phyloP scores from a whole-genome alignment of 2,329 filamentous ascomycete genomes.

The Bipolaris sorokiniana region DNA sequence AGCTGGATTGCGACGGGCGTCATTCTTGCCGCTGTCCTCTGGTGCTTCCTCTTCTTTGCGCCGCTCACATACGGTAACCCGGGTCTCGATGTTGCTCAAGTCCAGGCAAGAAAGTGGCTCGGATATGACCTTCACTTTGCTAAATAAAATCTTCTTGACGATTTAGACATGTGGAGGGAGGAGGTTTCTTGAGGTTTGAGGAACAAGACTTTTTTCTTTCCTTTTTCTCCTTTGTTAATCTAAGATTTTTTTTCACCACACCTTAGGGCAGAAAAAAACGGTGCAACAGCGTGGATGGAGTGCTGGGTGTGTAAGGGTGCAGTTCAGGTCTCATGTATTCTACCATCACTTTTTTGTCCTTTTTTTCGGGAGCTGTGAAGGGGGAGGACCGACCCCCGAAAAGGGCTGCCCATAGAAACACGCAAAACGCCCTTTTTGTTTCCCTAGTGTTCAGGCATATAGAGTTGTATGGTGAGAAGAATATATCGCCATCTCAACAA shows the following conservation, averaged over 20 bases:
- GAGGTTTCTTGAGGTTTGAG: not conserved
- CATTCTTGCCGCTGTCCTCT: slow-evolving; percentile 71
- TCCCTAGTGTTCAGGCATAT: slow-evolving; percentile 9
- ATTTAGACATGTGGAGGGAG: not conserved
- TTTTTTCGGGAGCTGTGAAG: not conserved
- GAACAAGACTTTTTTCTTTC: not conserved
- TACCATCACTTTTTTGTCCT: slow-evolving; percentile 3
- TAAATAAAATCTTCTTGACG: slow-evolving; percentile 67
- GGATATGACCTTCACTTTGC: slow-evolving; percentile 98
- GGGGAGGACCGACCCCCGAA: too few relatives aligned
- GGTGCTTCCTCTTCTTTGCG: slow-evolving; percentile 90
- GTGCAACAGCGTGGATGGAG: slow-evolving; percentile 13
- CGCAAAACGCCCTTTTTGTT: not conserved
- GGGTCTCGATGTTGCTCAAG: slow-evolving; percentile 77
- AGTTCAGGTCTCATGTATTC: slow-evolving; percentile 10
- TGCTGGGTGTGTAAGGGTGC: not conserved
- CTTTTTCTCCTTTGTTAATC: slow-evolving; percentile 1
- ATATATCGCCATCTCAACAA: not conserved
- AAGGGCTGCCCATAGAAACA: not conserved
- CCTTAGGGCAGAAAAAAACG: slow-evolving; percentile 16
- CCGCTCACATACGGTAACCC: slow-evolving; percentile 95
- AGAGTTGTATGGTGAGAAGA: not conserved
- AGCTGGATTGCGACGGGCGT: slow-evolving; percentile 80
- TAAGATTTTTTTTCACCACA: too few relatives aligned
- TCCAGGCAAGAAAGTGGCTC: slow-evolving; percentile 89